A percentile compares a stretch with the other conserved stretches of the same genome.
Conservation (phyloP, 164 flowering plant species). For the Umbilicus rupestris region DNA sequence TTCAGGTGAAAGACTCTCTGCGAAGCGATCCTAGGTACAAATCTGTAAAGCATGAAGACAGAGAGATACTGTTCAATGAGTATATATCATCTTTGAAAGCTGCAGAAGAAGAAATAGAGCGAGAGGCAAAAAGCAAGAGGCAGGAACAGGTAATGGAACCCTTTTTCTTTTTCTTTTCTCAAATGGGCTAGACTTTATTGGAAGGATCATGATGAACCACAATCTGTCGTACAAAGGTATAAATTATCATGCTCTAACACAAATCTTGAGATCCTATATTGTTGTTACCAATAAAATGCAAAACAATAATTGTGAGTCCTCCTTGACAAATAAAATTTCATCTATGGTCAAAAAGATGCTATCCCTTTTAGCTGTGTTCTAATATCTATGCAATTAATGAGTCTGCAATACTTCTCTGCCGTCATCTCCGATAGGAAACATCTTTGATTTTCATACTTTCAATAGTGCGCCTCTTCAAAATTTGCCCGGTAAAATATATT, state of each 20-base stretch:
- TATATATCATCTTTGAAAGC: constrained; percentile 66
- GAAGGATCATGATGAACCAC: neutral
- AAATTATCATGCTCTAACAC: neutral
- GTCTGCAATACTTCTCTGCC: too few relatives aligned
- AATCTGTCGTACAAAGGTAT: neutral
- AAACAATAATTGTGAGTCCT: neutral
- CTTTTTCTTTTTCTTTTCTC: neutral
- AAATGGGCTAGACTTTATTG: neutral
- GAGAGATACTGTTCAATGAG: constrained; percentile 74
- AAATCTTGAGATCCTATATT: neutral
- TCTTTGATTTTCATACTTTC: too few relatives aligned
- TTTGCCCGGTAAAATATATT: too few relatives aligned
- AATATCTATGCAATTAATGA: too few relatives aligned
- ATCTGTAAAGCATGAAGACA: constrained; percentile 79
- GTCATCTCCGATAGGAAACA: too few relatives aligned
- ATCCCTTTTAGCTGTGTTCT: neutral
- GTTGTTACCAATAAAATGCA: neutral
- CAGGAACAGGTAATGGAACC: constrained; percentile 58
- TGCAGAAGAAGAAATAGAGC: constrained; percentile 46
- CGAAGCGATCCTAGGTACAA: constrained; percentile 81
- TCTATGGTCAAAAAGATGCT: neutral
- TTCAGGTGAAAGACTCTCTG: constrained; percentile 78
- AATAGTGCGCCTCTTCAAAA: too few relatives aligned
- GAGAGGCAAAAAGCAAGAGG: constrained; percentile 51
- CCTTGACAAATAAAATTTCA: neutral